Percentiles rank a stretch among this genome's conserved stretches.
Evolutionary conservation across 768 basidiomycete genomes (phyloP).

Genomic region (Cyclocybe cylindracea): DNA sequence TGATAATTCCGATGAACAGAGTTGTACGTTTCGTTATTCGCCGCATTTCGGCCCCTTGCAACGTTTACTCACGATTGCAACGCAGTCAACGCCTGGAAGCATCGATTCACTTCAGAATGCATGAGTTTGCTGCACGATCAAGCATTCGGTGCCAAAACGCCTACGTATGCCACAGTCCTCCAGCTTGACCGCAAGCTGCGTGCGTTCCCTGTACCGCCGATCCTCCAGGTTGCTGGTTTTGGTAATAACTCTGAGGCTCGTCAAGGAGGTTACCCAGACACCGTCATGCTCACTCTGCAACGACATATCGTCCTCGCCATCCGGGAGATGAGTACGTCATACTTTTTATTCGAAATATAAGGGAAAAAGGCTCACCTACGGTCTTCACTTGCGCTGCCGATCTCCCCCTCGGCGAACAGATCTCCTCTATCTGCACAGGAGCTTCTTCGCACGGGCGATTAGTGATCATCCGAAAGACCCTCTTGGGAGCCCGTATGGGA

Average conservation of each 20-base stretch:
- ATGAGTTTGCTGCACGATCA: conserved; percentile 72
- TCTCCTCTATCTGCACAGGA: conserved; percentile 69
- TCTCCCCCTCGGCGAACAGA: conserved; percentile 36
- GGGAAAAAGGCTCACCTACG: conserved; percentile 7
- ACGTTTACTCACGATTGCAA: background rate
- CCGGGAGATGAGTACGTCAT: conserved; percentile 64
- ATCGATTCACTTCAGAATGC: conserved; percentile 66
- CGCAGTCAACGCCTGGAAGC: conserved; percentile 69
- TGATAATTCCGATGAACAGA: conserved; percentile 53
- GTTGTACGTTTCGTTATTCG: conserved; percentile 44
- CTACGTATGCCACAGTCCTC: conserved; percentile 66
- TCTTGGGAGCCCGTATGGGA: conserved; percentile 69
- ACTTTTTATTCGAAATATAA: background rate
- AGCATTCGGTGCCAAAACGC: conserved; percentile 70
- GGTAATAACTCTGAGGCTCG: conserved; percentile 50
- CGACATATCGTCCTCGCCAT: conserved; percentile 70
- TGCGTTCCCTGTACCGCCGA: conserved; percentile 65
- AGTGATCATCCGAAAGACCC: conserved; percentile 76
- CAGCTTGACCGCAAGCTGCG: conserved; percentile 68
- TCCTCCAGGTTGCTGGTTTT: conserved; percentile 69
- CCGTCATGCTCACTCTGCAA: conserved; percentile 57
- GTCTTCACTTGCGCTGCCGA: conserved; percentile 7
- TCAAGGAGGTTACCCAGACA: conserved; percentile 46
- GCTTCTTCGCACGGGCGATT: conserved; percentile 73
- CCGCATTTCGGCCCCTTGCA: background rate